Evolutionary conservation across 2,329 filamentous ascomycete genomes (phyloP).

Genomic region (Niveomyces coronatus): DNA sequence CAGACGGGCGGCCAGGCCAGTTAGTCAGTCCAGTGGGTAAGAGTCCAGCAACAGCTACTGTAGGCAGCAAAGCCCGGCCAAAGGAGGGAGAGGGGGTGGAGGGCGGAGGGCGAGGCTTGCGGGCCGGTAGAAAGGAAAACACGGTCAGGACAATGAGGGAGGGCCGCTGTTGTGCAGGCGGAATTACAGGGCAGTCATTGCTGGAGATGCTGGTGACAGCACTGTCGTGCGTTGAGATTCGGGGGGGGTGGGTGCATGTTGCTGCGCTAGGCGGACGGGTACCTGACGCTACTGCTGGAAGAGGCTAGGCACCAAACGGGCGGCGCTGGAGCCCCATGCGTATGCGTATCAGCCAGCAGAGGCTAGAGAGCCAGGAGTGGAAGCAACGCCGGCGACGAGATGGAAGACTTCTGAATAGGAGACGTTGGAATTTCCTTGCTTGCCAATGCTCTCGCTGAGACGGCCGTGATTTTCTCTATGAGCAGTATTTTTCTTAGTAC

Average conservation of each 20-base stretch:
- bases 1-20: background rate
- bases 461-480: too few relatives aligned
- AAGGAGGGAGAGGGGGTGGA: background rate
- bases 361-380: too few relatives aligned
- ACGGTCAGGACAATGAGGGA: background rate
- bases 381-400: too few relatives aligned
- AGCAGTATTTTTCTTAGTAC: too few relatives aligned
- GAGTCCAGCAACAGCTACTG: background rate
- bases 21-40: background rate
- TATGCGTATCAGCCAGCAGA: background rate
- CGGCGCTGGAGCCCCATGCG: background rate
- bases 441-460: too few relatives aligned
- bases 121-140: background rate
- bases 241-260: too few relatives aligned
- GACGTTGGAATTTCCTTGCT: too few relatives aligned
- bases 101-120: background rate
- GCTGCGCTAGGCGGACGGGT: background rate
- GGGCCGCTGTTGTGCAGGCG: background rate
- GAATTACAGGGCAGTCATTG: background rate
- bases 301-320: slow-evolving; percentile 2
- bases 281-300: slow-evolving; percentile 6
- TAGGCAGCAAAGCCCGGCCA: background rate
- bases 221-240: too few relatives aligned
- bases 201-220: background rate
- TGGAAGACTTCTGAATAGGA: too few relatives aligned